Evolutionary conservation across 352 stramenopile species (phyloP).

Genomic region (Blastocystis sp.): DNA sequence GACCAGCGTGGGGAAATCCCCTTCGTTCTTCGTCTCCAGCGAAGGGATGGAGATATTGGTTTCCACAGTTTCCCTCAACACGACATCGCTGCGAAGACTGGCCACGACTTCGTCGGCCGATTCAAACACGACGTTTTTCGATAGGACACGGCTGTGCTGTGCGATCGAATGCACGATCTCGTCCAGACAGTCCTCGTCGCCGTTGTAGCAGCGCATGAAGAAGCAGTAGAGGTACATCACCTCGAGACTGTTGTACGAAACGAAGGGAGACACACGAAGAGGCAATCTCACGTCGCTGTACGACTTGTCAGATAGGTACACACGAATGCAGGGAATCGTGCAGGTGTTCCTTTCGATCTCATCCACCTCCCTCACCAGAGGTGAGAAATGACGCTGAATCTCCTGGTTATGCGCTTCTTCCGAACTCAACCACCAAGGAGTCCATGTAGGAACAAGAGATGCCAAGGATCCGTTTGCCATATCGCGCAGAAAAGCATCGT

Average conservation of each 20-base stretch:
- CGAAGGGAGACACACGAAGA: neutral
- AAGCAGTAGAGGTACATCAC: constrained; percentile 34
- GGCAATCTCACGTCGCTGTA: neutral
- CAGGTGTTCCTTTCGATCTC: neutral
- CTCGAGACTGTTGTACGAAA: neutral
- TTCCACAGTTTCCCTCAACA: neutral
- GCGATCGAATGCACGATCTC: neutral
- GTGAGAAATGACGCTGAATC: neutral
- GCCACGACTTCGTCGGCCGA: neutral
- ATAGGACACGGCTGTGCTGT: neutral
- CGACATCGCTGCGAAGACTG: neutral
- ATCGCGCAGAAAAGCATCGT: constrained; percentile 20
- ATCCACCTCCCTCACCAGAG: neutral
- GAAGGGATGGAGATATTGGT: neutral
- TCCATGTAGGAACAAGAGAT: neutral
- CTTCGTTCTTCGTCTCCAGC: neutral
- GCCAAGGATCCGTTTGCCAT: constrained; percentile 2
- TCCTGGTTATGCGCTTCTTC: neutral
- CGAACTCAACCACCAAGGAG: constrained; percentile 36
- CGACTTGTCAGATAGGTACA: neutral
- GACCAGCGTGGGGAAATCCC: neutral
- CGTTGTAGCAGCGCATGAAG: constrained; percentile 14
- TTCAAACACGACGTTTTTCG: neutral
- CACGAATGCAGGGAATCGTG: neutral
- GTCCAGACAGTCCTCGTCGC: neutral